Evolutionary conservation across 257 asterid genomes (phyloP).

Genomic region (Solanum pinnatisectum): DNA sequence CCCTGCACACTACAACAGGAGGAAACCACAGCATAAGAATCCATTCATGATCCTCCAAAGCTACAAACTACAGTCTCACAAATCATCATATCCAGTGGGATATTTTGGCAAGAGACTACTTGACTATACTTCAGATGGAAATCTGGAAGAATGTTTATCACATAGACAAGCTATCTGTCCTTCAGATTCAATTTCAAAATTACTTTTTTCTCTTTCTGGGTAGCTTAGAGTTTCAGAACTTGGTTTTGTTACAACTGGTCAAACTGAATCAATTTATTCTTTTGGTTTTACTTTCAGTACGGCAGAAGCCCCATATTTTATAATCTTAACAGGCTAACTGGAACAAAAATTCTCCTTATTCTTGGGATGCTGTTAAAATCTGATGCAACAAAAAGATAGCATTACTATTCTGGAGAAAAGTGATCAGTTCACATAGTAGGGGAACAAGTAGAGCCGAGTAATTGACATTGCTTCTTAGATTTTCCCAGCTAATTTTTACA

Average conservation of each 20-base stretch:
- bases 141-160: background rate
- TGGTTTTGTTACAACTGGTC: background rate
- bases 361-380: background rate
- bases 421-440: background rate
- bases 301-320: background rate
- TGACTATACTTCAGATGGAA: background rate
- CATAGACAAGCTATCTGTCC: background rate
- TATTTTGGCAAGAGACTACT: background rate
- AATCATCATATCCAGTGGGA: background rate
- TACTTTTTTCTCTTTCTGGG: background rate
- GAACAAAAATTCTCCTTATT: background rate
- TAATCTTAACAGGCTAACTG: background rate
- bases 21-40: conserved; percentile 3
- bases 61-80: background rate
- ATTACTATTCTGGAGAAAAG: background rate
- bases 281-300: background rate
- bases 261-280: background rate
- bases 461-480: background rate
- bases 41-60: background rate
- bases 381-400: background rate
- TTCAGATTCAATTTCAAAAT: background rate
- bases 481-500: background rate
- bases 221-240: background rate
- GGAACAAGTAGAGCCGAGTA: background rate
- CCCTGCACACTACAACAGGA: conserved; percentile 47